Percentiles rank a stretch among this genome's conserved stretches.
Evolutionary conservation across 2,329 filamentous ascomycete species (phyloP).

Genomic region (Laburnicola sp.): DNA sequence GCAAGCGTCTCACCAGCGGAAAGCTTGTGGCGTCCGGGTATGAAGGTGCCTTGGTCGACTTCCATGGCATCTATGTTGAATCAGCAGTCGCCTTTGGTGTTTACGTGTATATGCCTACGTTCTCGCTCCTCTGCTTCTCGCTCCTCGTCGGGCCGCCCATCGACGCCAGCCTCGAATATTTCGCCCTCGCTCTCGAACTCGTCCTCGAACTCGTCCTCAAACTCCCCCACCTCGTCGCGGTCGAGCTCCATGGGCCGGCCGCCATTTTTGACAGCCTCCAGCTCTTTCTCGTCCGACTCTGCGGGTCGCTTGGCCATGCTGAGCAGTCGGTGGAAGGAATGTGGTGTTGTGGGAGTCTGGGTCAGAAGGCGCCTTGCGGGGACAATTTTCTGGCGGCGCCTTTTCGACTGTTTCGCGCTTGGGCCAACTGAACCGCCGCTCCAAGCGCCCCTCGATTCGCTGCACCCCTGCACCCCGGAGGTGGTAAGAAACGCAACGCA

Average conservation of each 20-base stretch:
- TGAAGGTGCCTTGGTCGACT: slow-evolving; percentile 91
- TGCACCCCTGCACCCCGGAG: slow-evolving; percentile 6
- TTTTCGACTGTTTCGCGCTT: not conserved
- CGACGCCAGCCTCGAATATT: slow-evolving; percentile 90
- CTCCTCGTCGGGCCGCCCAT: slow-evolving; percentile 89
- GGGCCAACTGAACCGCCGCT: not conserved
- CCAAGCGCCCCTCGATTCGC: slow-evolving; percentile 8
- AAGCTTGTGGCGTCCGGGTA: slow-evolving; percentile 89
- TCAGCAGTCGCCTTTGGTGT: slow-evolving; percentile 1
- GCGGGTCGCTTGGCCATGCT: slow-evolving; percentile 65
- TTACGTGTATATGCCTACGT: slow-evolving; percentile 48
- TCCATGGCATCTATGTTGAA: slow-evolving; percentile 73
- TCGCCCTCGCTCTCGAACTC: slow-evolving; percentile 92
- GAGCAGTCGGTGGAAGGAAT: slow-evolving; percentile 1
- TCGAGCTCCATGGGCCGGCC: slow-evolving; percentile 59
- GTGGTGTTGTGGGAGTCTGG: slow-evolving; percentile 1
- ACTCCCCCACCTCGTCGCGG: slow-evolving; percentile 65
- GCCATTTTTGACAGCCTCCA: slow-evolving; percentile 62
- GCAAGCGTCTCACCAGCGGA: slow-evolving; percentile 87
- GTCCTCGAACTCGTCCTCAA: slow-evolving; percentile 93
- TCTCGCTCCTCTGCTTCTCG: slow-evolving; percentile 84
- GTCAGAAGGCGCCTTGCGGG: not conserved
- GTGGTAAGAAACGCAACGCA: slow-evolving; percentile 13
- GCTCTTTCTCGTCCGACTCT: slow-evolving; percentile 55
- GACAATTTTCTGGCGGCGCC: slow-evolving; percentile 1